Evolutionary conservation across 768 basidiomycete species (phyloP).

Genomic region (Calvatia gigantea): DNA sequence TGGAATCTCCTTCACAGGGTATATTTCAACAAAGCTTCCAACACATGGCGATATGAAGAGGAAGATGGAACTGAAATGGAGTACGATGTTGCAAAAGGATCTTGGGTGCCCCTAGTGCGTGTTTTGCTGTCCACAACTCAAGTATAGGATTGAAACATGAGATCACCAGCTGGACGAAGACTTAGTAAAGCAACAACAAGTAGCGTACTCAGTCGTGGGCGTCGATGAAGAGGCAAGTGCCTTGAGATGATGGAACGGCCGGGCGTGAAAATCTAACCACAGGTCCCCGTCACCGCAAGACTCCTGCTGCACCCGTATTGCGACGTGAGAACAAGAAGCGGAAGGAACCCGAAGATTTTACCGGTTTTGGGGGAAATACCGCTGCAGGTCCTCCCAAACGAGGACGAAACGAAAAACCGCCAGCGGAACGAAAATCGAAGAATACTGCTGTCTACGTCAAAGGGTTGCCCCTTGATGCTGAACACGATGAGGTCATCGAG

Average conservation of each 20-base stretch:
- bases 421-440: constrained; percentile 67
- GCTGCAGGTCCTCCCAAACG: constrained; percentile 62
- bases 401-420: constrained; percentile 51
- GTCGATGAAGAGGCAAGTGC: constrained; percentile 87
- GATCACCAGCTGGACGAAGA: constrained; percentile 78
- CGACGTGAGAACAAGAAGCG: constrained; percentile 79
- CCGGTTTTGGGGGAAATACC: constrained; percentile 34
- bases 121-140: neutral
- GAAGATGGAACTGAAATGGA: constrained; percentile 90
- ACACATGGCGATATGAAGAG: constrained; percentile 87
- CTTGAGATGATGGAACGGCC: constrained; percentile 10
- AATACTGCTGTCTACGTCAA: constrained; percentile 93
- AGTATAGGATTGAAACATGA: constrained; percentile 4
- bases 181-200: constrained; percentile 84
- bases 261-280: constrained; percentile 13
- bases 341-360: constrained; percentile 71
- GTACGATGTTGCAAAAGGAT: constrained; percentile 71
- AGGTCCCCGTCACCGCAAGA: constrained; percentile 39
- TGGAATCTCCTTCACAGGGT: constrained; percentile 41
- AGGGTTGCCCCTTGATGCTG: constrained; percentile 73
- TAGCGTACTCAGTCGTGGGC: constrained; percentile 87
- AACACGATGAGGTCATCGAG: constrained; percentile 68
- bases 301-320: constrained; percentile 83
- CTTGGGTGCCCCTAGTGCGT: constrained; percentile 85
- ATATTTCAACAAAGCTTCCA: constrained; percentile 70